Percentiles rank a stretch among this genome's conserved stretches.
phyloP scores from a whole-genome alignment of 371 early-diverging fungal species.

The Zychaea mexicana region DNA sequence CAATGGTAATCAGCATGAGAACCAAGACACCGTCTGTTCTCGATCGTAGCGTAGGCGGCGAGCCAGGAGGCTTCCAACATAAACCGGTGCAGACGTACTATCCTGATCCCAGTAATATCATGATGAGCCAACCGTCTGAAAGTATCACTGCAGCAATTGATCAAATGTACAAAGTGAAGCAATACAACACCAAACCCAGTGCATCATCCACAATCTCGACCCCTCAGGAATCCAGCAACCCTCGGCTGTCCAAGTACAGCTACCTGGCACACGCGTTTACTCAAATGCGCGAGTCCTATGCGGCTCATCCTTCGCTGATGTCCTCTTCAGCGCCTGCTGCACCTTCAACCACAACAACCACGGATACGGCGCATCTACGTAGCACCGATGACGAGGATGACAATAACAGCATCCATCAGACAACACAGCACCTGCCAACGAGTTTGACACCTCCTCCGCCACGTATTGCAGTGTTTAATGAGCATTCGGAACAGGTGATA shows the following conservation, averaged over 20 bases:
- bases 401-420: background rate
- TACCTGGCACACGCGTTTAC: slow-evolving; percentile 41
- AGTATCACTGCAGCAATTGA: slow-evolving; percentile 19
- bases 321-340: background rate
- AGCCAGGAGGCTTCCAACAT: background rate
- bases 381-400: background rate
- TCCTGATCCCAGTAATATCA: background rate
- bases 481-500: background rate
- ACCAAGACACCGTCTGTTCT: slow-evolving; percentile 3
- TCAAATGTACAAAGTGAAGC: slow-evolving; percentile 20
- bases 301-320: background rate
- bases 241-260: slow-evolving; percentile 45
- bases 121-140: background rate
- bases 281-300: slow-evolving; percentile 35
- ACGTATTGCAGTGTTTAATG: background rate
- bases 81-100: slow-evolving; percentile 2
- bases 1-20: slow-evolving; percentile 16
- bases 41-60: background rate
- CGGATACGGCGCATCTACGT: background rate
- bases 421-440: background rate
- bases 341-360: background rate
- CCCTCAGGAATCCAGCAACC: slow-evolving; percentile 14
- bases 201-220: background rate
- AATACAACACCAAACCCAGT: slow-evolving; percentile 13
- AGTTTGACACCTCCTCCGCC: background rate